Percentiles rank a stretch among this genome's conserved stretches.
phyloP scores from a whole-genome alignment of 805 yeast species.

The Metschnikowia koreensis region DNA sequence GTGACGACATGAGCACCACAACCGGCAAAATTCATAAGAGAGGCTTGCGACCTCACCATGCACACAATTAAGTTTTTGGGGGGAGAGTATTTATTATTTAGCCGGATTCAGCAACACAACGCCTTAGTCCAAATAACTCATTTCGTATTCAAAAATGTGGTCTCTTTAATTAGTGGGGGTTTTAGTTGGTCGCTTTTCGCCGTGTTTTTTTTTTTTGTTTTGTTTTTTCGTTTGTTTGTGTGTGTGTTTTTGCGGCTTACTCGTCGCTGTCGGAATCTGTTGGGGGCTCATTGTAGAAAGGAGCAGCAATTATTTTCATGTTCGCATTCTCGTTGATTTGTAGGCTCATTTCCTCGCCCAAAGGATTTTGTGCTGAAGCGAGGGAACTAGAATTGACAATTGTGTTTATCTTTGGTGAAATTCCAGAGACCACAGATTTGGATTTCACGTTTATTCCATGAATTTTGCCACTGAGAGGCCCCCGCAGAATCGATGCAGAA shows the following conservation, averaged over 20 bases:
- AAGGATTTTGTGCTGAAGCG: slow-evolving; percentile 11
- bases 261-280: slow-evolving; percentile 28
- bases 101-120: neutral
- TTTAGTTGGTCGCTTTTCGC: no score
- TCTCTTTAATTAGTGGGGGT: no score
- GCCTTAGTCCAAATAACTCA: neutral
- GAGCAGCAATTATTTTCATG: slow-evolving; percentile 35
- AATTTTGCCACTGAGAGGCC: slow-evolving; percentile 13
- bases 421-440: slow-evolving; percentile 3
- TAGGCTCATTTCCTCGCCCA: slow-evolving; percentile 12
- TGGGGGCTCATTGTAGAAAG: slow-evolving; percentile 40
- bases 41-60: neutral
- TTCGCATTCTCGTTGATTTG: slow-evolving; percentile 13
- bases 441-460: slow-evolving; percentile 5
- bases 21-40: slow-evolving; percentile 4
- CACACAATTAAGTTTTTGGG: slow-evolving; percentile 1
- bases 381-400: slow-evolving; percentile 7
- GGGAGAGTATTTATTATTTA: neutral
- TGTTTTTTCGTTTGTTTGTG: neutral
- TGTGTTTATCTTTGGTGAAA: slow-evolving; percentile 1
- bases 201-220: neutral
- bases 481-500: slow-evolving; percentile 16
- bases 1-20: slow-evolving; percentile 6
- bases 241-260: neutral
- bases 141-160: neutral